Evolutionary conservation across 805 yeast genomes (phyloP), one percentile per base, ranked within the genome.

Genomic region (Saccharomycopsis schoenii): DNA sequence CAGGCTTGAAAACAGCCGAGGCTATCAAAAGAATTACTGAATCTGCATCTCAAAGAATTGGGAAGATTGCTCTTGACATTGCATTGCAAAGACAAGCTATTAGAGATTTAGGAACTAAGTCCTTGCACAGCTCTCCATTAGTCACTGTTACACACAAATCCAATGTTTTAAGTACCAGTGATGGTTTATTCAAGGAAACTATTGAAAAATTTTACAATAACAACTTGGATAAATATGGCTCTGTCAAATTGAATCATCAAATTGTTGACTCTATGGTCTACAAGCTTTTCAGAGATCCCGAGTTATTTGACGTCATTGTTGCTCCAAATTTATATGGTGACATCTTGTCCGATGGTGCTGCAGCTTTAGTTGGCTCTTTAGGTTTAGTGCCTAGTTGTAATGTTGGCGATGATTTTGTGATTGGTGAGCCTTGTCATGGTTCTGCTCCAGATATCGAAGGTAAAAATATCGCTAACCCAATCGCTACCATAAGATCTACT

Each of bases 371-470:
- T 62, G 99, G 99, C 58, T 93, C 98, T 37, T 82, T 94, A 66
- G 99, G 99, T 72, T 96, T 94, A 61, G 97, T 94, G 61, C 98
- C 99, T 70, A 87, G 96, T 60, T 98, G 98, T 64, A 94, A 94
- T 71, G 99, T 94, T 65, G 99, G 99, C 70, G 97, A 91, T 72
- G 76, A 80, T 72, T 93, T 94, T 72, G 97, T 96, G 65, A 90
- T 94, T 72, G 99, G 99, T 73, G 99, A 94, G 78, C 99, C 99
- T 72, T 92, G 97, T 73, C 99, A 94, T 77, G 99, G 99, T 64
- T 89, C 97, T 61, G 99, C 99, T 60, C 99, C 99, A 61, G 99
- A 94, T 74, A 94, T 94, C 67, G 97, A 92, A 73, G 99, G 99
- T 68, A 85, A 82, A 75, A 94, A 94, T 69, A 89, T 90, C 68